Percentiles rank a stretch among this genome's conserved stretches.
These are phyloP conservation scores for Metschnikowia kofuensis DNA, from an alignment of 805 yeast genomes.

Conservation along the genomic window DNA sequence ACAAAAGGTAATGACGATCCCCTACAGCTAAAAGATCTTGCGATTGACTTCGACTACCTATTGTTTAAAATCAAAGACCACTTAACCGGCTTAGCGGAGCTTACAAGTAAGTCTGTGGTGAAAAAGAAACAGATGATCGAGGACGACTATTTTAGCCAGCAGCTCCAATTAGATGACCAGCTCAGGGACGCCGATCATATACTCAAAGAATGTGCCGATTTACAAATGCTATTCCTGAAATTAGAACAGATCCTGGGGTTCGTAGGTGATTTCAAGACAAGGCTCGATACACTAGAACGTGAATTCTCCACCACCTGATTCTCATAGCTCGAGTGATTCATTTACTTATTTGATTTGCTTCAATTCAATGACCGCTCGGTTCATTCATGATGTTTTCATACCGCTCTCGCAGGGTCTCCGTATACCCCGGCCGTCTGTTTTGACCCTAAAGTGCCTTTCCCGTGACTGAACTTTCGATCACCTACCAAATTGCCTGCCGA, in stretches of 20 bases:
- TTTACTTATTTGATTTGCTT: too few relatives aligned
- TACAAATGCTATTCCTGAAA: conserved; percentile 53
- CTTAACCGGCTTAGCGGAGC: conserved; percentile 45
- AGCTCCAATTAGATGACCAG: conserved; percentile 35
- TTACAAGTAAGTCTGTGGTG: conserved; percentile 29
- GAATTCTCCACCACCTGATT: conserved; percentile 5
- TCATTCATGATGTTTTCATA: neutral
- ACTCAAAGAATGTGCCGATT: conserved; percentile 44
- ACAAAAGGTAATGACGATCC: conserved; percentile 47
- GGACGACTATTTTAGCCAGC: conserved; percentile 19
- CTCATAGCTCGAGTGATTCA: too few relatives aligned
- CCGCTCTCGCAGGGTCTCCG: conserved; percentile 3
- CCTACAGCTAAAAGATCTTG: conserved; percentile 54
- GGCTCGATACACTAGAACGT: conserved; percentile 19
- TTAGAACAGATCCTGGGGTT: conserved; percentile 47
- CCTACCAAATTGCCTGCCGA: neutral
- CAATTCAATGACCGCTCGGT: too few relatives aligned
- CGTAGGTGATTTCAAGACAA: conserved; percentile 21
- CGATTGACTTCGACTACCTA: conserved; percentile 63
- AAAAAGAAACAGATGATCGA: conserved; percentile 30
- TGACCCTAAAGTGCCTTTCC: neutral
- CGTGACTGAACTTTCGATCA: neutral
- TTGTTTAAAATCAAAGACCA: conserved; percentile 60
- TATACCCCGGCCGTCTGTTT: neutral
- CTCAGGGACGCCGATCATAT: conserved; percentile 38